phyloP scores from a whole-genome alignment of 495 filamentous ascomycete genomes.

The Mytilinidion resinicola region DNA sequence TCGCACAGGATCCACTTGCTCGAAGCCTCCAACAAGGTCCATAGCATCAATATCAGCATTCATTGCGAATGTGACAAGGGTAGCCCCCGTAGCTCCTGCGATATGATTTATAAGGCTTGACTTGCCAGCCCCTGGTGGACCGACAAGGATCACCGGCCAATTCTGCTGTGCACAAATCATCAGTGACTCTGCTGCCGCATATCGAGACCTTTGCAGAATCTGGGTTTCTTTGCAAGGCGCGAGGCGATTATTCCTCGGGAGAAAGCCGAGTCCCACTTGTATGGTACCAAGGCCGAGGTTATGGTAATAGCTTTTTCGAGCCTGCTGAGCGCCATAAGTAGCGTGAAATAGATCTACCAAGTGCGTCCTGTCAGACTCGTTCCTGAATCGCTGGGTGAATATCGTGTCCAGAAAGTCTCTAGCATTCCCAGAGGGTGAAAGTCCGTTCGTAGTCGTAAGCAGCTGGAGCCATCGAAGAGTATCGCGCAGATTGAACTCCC shows the following conservation, averaged over 20 bases:
- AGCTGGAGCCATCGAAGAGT: slow-evolving; percentile 83
- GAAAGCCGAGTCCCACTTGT: slow-evolving; percentile 73
- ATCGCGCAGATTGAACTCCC: slow-evolving; percentile 97
- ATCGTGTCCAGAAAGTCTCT: slow-evolving; percentile 73
- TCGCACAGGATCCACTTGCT: slow-evolving; percentile 79
- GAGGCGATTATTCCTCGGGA: slow-evolving; percentile 47
- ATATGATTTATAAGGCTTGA: slow-evolving; percentile 68
- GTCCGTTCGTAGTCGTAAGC: slow-evolving; percentile 48
- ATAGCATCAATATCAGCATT: slow-evolving; percentile 93
- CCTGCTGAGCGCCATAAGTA: slow-evolving; percentile 43
- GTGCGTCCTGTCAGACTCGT: slow-evolving; percentile 53
- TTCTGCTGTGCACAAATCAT: slow-evolving; percentile 79
- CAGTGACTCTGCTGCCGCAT: slow-evolving; percentile 72
- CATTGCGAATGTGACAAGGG: slow-evolving; percentile 69
- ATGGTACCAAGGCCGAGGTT: slow-evolving; percentile 60
- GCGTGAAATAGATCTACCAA: slow-evolving; percentile 58
- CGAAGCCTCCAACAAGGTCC: slow-evolving; percentile 94
- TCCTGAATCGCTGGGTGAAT: slow-evolving; percentile 84
- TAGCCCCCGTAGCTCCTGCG: slow-evolving; percentile 67
- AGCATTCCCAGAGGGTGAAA: slow-evolving; percentile 48
- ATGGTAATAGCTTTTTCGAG: slow-evolving; percentile 47
- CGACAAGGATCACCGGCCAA: slow-evolving; percentile 84
- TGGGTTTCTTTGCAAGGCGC: not conserved
- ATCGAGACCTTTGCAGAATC: slow-evolving; percentile 40
- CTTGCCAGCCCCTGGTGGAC: slow-evolving; percentile 81